phyloP scores from a whole-genome alignment of 2,329 filamentous ascomycete genomes.

The Aspergillus sp. region DNA sequence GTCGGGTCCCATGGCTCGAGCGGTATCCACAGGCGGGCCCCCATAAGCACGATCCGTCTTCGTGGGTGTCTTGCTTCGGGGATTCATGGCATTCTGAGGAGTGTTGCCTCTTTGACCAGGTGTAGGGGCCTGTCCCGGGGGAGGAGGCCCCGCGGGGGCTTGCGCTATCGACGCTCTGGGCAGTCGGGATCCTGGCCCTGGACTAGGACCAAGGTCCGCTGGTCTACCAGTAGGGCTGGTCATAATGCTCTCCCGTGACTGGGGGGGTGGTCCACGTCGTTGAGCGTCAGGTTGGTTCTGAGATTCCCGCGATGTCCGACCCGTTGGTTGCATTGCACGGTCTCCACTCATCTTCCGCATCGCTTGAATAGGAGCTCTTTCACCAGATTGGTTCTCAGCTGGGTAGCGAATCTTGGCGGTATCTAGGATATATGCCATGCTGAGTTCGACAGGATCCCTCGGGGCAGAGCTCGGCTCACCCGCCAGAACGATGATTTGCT shows the following conservation, averaged over 20 bases:
- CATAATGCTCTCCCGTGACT: slow-evolving; percentile 48
- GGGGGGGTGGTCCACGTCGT: slow-evolving; percentile 41
- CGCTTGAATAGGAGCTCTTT: slow-evolving; percentile 43
- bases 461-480: slow-evolving; percentile 91
- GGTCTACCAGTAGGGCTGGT: slow-evolving; percentile 28
- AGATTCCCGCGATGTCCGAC: slow-evolving; percentile 47
- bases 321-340: slow-evolving; percentile 43
- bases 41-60: slow-evolving; percentile 49
- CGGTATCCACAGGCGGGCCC: slow-evolving; percentile 46
- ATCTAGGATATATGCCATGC: slow-evolving; percentile 87
- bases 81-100: slow-evolving; percentile 30
- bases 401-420: slow-evolving; percentile 97
- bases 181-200: slow-evolving; percentile 56
- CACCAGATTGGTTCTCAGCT: slow-evolving; percentile 62
- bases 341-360: slow-evolving; percentile 49
- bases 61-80: slow-evolving; percentile 55
- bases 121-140: slow-evolving; percentile 64
- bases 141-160: slow-evolving; percentile 64
- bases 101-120: slow-evolving; percentile 56
- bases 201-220: slow-evolving; percentile 32
- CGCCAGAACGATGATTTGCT: slow-evolving; percentile 87
- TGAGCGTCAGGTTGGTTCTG: slow-evolving; percentile 41
- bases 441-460: slow-evolving; percentile 78
- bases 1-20: slow-evolving; percentile 49
- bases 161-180: slow-evolving; percentile 62